Conservation (phyloP, 1,139 yeast species). For the Candida freyschussii region DNA sequence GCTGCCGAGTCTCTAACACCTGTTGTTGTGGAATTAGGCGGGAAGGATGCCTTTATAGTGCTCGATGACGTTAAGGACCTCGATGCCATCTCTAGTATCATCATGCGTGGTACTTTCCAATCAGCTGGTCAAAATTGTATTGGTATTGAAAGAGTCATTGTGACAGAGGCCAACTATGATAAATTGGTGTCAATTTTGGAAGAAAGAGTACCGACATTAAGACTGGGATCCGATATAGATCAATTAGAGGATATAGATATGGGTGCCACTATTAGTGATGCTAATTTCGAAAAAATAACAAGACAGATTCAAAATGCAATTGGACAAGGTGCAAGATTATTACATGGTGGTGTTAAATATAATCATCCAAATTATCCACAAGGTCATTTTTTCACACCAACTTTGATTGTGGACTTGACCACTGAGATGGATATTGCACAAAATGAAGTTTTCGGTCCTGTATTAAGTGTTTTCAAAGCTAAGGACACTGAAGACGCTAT, state of each 20-base stretch:
- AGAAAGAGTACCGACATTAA: slow-evolving; percentile 52
- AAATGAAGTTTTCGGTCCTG: slow-evolving; percentile 92
- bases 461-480: slow-evolving; percentile 75
- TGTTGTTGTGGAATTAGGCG: slow-evolving; percentile 92
- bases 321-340: slow-evolving; percentile 67
- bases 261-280: slow-evolving; percentile 90
- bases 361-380: slow-evolving; percentile 90
- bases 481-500: slow-evolving; percentile 61
- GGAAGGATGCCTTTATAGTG: slow-evolving; percentile 86
- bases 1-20: slow-evolving; percentile 86
- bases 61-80: slow-evolving; percentile 64
- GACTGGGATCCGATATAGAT: slow-evolving; percentile 89
- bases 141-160: slow-evolving; percentile 91
- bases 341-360: slow-evolving; percentile 75
- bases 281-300: slow-evolving; percentile 65
- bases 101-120: slow-evolving; percentile 93
- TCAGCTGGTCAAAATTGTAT: slow-evolving; percentile 97
- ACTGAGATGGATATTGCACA: slow-evolving; percentile 74
- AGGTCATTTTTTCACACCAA: slow-evolving; percentile 91
- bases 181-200: slow-evolving; percentile 51
- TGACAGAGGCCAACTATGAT: slow-evolving; percentile 63
- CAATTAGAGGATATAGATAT: slow-evolving; percentile 85
- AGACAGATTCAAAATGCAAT: slow-evolving; percentile 69
- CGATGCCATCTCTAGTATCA: slow-evolving; percentile 65
- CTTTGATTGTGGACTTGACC: slow-evolving; percentile 77